Evolutionary conservation across 2,329 filamentous ascomycete species (phyloP).

Genomic region (Dactylellina drechsleri): DNA sequence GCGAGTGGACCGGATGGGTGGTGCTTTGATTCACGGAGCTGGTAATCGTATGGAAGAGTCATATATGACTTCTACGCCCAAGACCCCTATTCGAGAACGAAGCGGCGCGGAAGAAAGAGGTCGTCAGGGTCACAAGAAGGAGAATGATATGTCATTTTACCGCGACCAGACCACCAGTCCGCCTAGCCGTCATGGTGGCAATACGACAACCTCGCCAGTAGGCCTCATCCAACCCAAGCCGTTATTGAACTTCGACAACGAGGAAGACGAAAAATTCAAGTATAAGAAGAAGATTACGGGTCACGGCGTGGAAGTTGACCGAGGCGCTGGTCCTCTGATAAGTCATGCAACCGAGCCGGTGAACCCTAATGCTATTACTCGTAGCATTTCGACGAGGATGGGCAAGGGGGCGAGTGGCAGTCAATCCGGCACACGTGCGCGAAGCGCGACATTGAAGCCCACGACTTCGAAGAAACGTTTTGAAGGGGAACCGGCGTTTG

Average conservation of each 20-base stretch:
- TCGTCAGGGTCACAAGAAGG: slow-evolving; percentile 37
- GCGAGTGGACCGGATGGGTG: slow-evolving; percentile 17
- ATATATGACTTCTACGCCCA: slow-evolving; percentile 22
- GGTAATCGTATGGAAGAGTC: slow-evolving; percentile 32
- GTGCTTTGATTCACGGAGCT: slow-evolving; percentile 33
- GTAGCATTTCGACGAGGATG: slow-evolving; percentile 49
- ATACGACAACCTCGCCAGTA: slow-evolving; percentile 21
- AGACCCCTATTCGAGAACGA: slow-evolving; percentile 40
- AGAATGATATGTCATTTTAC: slow-evolving; percentile 31
- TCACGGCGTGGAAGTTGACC: slow-evolving; percentile 44
- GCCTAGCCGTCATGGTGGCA: slow-evolving; percentile 12
- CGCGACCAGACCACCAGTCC: slow-evolving; percentile 45
- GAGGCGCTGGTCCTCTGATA: slow-evolving; percentile 41
- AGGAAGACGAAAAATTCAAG: slow-evolving; percentile 41
- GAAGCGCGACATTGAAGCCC: slow-evolving; percentile 42
- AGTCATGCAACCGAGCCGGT: slow-evolving; percentile 40
- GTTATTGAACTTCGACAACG: slow-evolving; percentile 33
- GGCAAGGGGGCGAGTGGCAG: slow-evolving; percentile 6
- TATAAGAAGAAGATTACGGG: slow-evolving; percentile 52
- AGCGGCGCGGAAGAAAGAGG: slow-evolving; percentile 28
- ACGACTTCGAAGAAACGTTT: slow-evolving; percentile 38
- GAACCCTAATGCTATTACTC: slow-evolving; percentile 18
- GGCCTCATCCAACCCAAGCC: slow-evolving; percentile 33
- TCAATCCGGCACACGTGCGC: slow-evolving; percentile 15
- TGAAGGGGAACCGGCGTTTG: slow-evolving; percentile 32